Evolutionary conservation across 208 protist species (phyloP).

Genomic region (Novymonas esmeraldas): DNA sequence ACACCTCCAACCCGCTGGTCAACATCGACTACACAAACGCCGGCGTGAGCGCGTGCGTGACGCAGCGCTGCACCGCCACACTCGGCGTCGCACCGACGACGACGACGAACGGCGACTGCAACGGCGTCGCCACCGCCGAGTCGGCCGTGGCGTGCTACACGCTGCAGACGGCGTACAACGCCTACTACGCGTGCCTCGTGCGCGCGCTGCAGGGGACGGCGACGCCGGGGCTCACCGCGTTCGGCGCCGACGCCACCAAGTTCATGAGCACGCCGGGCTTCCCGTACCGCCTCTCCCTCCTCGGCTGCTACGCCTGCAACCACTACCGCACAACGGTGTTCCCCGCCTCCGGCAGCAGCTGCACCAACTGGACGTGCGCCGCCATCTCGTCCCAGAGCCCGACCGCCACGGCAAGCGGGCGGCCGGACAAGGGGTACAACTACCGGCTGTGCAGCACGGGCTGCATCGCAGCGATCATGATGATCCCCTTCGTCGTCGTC

Average conservation of each 20-base stretch:
- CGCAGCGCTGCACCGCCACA: slow-evolving; percentile 34
- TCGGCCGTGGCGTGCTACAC: slow-evolving; percentile 21
- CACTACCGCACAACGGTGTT: slow-evolving; percentile 34
- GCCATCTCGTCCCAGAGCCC: slow-evolving; percentile 32
- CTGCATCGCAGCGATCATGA: slow-evolving; percentile 48
- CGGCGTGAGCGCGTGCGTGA: slow-evolving; percentile 27
- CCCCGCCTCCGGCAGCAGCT: slow-evolving; percentile 4
- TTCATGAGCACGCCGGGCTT: slow-evolving; percentile 40
- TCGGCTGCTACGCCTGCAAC: slow-evolving; percentile 50
- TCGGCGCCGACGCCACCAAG: slow-evolving; percentile 4
- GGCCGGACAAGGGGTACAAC: slow-evolving; percentile 50
- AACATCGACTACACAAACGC: slow-evolving; percentile 23
- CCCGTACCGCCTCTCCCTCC: slow-evolving; percentile 33
- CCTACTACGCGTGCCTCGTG: slow-evolving; percentile 46
- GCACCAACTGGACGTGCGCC: slow-evolving; percentile 33
- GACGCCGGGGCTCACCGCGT: neutral
- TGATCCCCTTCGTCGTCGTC: slow-evolving; percentile 42
- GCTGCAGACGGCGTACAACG: slow-evolving; percentile 36
- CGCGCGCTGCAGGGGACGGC: slow-evolving; percentile 12
- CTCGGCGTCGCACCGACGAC: slow-evolving; percentile 16
- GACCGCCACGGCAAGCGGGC: slow-evolving; percentile 8
- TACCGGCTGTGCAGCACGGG: slow-evolving; percentile 50
- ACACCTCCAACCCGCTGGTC: slow-evolving; percentile 25
- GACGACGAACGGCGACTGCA: slow-evolving; percentile 31
- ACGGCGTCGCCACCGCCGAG: slow-evolving; percentile 38